Evolutionary conservation across 768 basidiomycete species (phyloP).

Genomic region (Flagelloscypha sp.): DNA sequence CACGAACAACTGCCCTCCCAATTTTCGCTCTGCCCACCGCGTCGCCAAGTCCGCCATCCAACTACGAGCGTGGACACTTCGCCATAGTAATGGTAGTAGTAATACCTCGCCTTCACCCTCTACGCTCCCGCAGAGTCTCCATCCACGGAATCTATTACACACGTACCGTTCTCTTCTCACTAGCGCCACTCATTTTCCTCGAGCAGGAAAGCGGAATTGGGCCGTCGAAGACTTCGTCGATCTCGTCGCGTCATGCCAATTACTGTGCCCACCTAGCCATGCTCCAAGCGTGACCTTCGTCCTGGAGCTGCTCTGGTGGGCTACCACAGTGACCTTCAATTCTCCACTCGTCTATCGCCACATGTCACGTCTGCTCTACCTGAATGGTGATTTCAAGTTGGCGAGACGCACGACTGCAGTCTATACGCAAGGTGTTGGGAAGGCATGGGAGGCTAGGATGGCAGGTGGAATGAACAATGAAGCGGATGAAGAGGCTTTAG

Average conservation of each 20-base stretch:
- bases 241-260: no score
- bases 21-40: conserved; percentile 71
- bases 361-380: conserved; percentile 66
- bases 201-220: conserved; percentile 68
- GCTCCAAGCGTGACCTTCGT: conserved; percentile 2
- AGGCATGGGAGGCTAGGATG: conserved; percentile 61
- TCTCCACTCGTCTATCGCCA: conserved; percentile 80
- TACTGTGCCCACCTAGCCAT: background rate
- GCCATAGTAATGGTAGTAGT: conserved; percentile 22
- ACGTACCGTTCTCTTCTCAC: conserved; percentile 66
- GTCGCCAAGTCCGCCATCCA: conserved; percentile 63
- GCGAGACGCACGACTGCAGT: conserved; percentile 71
- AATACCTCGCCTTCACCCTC: conserved; percentile 8
- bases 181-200: conserved; percentile 67
- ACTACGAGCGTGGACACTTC: conserved; percentile 61
- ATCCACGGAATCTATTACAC: conserved; percentile 38
- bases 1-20: conserved; percentile 66
- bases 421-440: conserved; percentile 79
- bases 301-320: conserved; percentile 82
- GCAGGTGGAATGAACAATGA: conserved; percentile 21
- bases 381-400: conserved; percentile 49
- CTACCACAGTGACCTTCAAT: conserved; percentile 89
- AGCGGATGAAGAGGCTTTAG: conserved; percentile 16
- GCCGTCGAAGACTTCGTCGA: conserved; percentile 82
- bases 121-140: conserved; percentile 12